Evolutionary conservation across 441 rosid species (phyloP).

Genomic region (Capsella rubella): DNA sequence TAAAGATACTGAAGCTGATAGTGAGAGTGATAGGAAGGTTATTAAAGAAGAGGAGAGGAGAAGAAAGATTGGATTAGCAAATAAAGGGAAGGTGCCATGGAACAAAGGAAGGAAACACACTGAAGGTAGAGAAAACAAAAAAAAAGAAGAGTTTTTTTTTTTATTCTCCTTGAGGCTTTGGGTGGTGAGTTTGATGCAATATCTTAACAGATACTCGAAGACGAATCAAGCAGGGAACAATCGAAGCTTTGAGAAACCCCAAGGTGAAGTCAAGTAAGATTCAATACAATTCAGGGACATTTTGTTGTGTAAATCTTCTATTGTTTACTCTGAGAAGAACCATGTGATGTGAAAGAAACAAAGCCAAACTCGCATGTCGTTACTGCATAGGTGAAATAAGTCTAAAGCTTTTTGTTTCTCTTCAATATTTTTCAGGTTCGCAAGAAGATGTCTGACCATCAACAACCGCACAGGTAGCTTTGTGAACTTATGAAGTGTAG

Average conservation of each 20-base stretch:
- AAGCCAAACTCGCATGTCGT: neutral
- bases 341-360: too few species aligned
- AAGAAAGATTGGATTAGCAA: slow-evolving; percentile 71
- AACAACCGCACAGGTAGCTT: slow-evolving; percentile 68
- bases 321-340: too few species aligned
- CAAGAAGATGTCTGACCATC: slow-evolving; percentile 74
- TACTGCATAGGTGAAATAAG: neutral
- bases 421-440: slow-evolving; percentile 61
- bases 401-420: neutral
- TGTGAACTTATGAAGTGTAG: neutral
- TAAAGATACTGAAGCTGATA: slow-evolving; percentile 39
- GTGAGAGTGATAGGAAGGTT: slow-evolving; percentile 33
- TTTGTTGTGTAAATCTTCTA: slow-evolving; percentile 9
- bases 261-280: slow-evolving; percentile 96
- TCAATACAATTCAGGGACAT: slow-evolving; percentile 40
- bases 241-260: slow-evolving; percentile 84
- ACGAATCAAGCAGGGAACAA: slow-evolving; percentile 78
- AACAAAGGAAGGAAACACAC: slow-evolving; percentile 80
- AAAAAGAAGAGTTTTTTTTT: neutral
- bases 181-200: slow-evolving; percentile 27
- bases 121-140: slow-evolving; percentile 53
- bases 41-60: slow-evolving; percentile 58
- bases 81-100: slow-evolving; percentile 89
- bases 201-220: slow-evolving; percentile 66
- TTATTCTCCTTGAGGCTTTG: neutral